Conservation (phyloP, 306 rosid genomes). For the Ammopiptanthus mongolicus region DNA sequence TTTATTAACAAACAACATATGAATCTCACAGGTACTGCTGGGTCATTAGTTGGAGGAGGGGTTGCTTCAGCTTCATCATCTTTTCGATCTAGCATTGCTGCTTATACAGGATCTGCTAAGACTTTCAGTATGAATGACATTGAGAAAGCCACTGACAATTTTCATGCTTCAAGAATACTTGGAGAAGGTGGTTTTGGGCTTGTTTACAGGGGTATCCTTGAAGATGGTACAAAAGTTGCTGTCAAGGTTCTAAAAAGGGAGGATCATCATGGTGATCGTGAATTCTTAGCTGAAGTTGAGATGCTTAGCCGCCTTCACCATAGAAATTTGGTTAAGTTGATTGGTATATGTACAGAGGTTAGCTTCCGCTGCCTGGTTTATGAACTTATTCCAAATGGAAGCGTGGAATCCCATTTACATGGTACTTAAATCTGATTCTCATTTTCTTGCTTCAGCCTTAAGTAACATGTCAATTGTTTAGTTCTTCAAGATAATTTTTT, state of each 20-base stretch:
- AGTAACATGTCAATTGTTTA: not conserved
- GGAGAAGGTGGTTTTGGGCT: constrained; percentile 99
- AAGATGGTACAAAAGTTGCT: constrained; percentile 77
- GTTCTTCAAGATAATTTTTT: constrained; percentile 9
- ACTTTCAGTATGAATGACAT: constrained; percentile 72
- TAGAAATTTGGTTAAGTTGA: constrained; percentile 88
- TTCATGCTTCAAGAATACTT: constrained; percentile 58
- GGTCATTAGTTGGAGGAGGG: constrained; percentile 53
- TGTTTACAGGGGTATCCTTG: constrained; percentile 79
- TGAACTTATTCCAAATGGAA: constrained; percentile 94
- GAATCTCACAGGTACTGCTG: constrained; percentile 55
- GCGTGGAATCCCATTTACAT: constrained; percentile 95
- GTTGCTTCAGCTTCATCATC: constrained; percentile 66
- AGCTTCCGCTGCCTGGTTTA: constrained; percentile 78
- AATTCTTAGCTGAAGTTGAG: constrained; percentile 94
- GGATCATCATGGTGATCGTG: constrained; percentile 96
- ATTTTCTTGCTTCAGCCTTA: not conserved
- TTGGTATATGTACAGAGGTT: constrained; percentile 81
- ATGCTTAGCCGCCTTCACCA: constrained; percentile 99
- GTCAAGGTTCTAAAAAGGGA: constrained; percentile 90
- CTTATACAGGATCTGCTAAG: constrained; percentile 83
- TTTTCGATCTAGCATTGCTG: constrained; percentile 76
- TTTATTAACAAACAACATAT: not conserved
- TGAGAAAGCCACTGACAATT: constrained; percentile 68
- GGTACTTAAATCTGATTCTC: constrained; percentile 42